Evolutionary conservation across 768 basidiomycete genomes (phyloP), one percentile per base, ranked within the genome.

Genomic region (Paxillus rubicundulus): DNA sequence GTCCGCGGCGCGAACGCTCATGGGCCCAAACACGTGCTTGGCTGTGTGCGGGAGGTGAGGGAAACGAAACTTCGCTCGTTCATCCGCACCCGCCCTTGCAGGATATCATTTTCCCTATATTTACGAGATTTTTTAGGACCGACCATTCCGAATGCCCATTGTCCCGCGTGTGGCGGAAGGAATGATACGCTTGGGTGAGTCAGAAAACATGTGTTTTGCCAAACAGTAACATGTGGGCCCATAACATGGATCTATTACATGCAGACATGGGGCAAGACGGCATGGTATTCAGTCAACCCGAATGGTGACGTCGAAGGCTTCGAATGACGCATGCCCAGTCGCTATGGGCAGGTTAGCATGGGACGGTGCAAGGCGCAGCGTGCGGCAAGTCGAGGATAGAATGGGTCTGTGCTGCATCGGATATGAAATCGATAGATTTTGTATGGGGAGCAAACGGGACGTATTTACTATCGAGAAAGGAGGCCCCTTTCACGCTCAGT

Each of bases 1-100:
- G 47, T 65, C 53, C 56, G 60, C 58, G 63, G 63, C 17, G 20
- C 36, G 28, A 43, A 27, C n/a, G 33, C 17, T 28, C 8, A 38
- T 13, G n/a, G 12, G 30, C n/a, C 16, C 9, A 32, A 36, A 27
- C 39, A 53, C 44, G 47, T 52, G 53, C 38, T 8, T n/a, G 43
- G 18, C 20, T 6, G 21, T 10, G 17, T 34, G 36, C 40, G 16
- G 16, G 47, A 47, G 33, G 21, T 34, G 12, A 27, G 47, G 30
- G 53, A 39, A 8, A n/a, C n/a, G 16, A n/a, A 21, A 13, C 45
- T 60, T 61, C 60, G 50, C 42, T 5, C 21, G 34, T 13, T 39
- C 49, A 61, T 59, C 62, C 62, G 44, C 63, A 38, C 46, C 16
- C 46, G 34, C 34, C 34, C 7, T 12, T 37, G 20, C 37, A 27